A percentile compares a stretch with the other conserved stretches of the same genome.
Conservation (phyloP, 352 stramenopile species). For the Pythium sukuiense region DNA sequence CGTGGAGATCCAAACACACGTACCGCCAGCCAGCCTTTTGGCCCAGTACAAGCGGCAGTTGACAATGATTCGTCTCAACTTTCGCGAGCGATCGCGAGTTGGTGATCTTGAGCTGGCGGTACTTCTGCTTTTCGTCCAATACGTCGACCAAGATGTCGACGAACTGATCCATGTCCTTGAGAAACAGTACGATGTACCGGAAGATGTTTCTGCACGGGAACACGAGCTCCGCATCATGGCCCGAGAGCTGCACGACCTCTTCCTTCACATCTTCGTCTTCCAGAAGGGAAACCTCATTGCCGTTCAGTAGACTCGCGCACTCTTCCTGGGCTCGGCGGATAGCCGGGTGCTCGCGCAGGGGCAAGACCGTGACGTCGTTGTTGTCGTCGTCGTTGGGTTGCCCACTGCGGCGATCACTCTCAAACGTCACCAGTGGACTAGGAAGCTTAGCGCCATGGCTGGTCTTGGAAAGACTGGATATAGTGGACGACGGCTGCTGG, state of each 20-base stretch:
- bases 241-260: constrained; percentile 72
- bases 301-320: constrained; percentile 58
- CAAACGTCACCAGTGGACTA: neutral
- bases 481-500: neutral
- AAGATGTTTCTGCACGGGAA: constrained; percentile 72
- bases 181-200: constrained; percentile 79
- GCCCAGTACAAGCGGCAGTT: constrained; percentile 64
- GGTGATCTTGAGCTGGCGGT: constrained; percentile 61
- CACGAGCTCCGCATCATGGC: constrained; percentile 65
- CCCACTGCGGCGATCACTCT: neutral
- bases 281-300: constrained; percentile 65
- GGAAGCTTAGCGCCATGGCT: neutral
- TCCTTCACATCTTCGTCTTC: constrained; percentile 79
- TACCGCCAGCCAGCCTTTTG: constrained; percentile 56
- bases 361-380: constrained; percentile 29
- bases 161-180: constrained; percentile 80
- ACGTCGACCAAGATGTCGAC: constrained; percentile 71
- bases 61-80: constrained; percentile 48
- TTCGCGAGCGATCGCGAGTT: constrained; percentile 70
- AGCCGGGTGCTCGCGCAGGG: constrained; percentile 49
- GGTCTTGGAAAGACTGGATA: constrained; percentile 6
- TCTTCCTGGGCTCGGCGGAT: constrained; percentile 60
- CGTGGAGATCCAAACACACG: constrained; percentile 75
- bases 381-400: constrained; percentile 13
- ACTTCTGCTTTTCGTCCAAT: constrained; percentile 66